Evolutionary conservation across 208 protist species (phyloP).

Genomic region (Acanthamoeba polyphaga): DNA sequence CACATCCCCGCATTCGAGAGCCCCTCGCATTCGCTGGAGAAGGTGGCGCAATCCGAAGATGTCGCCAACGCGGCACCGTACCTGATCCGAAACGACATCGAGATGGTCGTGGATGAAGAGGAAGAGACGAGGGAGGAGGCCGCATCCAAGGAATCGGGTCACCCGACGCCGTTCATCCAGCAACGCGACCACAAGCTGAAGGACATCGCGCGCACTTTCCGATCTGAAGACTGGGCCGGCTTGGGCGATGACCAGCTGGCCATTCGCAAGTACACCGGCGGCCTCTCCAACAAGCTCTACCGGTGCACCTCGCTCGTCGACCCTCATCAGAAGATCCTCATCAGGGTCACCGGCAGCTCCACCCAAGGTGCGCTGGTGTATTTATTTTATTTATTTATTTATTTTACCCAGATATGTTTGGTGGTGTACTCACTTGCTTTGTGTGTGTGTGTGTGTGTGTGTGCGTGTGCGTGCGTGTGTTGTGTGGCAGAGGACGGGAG

Average conservation of each 20-base stretch:
- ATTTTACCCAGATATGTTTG: neutral
- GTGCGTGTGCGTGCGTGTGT: too few species aligned
- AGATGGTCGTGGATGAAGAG: neutral
- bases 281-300: conserved; percentile 57
- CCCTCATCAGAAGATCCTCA: conserved; percentile 17
- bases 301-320: neutral
- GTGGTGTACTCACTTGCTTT: neutral
- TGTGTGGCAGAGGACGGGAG: neutral
- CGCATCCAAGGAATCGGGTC: neutral
- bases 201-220: conserved; percentile 22
- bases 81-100: neutral
- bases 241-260: conserved; percentile 1
- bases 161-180: neutral
- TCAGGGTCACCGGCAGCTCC: conserved; percentile 34
- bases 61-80: neutral
- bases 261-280: conserved; percentile 24
- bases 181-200: conserved; percentile 1
- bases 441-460: too few species aligned
- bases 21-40: conserved; percentile 9
- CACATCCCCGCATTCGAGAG: neutral
- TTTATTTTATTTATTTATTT: conserved; percentile 15
- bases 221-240: neutral
- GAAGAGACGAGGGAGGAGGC: neutral
- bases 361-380: neutral
- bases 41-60: neutral